Evolutionary conservation across 2,329 filamentous ascomycete species (phyloP).

Genomic region (Colletotrichum falcatum): DNA sequence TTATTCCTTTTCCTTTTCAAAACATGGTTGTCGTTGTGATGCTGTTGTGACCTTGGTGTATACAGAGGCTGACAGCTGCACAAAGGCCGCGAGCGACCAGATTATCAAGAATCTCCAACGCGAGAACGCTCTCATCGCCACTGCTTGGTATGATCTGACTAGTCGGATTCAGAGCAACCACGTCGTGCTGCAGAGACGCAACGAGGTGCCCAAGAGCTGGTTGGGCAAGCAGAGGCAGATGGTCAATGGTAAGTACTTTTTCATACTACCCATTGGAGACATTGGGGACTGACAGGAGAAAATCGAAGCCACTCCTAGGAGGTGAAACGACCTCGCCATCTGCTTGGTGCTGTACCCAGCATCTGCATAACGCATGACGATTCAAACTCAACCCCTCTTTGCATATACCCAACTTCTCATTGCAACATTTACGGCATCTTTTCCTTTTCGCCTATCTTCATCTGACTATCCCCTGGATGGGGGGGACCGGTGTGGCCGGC

Average conservation of each 20-base stretch:
- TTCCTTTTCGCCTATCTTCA: neutral
- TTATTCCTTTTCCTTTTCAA: neutral
- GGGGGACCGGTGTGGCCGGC: constrained; percentile 14
- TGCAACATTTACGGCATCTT: neutral
- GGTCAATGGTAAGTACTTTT: constrained; percentile 65
- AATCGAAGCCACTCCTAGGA: constrained; percentile 43
- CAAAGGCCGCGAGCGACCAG: constrained; percentile 63
- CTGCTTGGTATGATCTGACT: constrained; percentile 89
- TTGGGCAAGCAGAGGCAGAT: constrained; percentile 83
- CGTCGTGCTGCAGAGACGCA: constrained; percentile 79
- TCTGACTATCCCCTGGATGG: neutral
- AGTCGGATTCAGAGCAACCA: constrained; percentile 85
- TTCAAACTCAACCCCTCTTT: neutral
- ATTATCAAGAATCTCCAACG: constrained; percentile 77
- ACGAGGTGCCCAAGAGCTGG: constrained; percentile 84
- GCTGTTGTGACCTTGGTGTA: neutral
- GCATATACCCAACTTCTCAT: neutral
- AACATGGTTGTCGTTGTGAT: neutral
- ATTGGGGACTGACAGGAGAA: constrained; percentile 9
- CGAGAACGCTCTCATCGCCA: constrained; percentile 82
- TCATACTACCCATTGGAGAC: constrained; percentile 6
- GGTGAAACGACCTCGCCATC: constrained; percentile 29
- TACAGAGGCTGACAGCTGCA: neutral
- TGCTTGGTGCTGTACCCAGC: neutral
- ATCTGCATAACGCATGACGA: constrained; percentile 1